Evolutionary conservation across 345 rosid species (phyloP).

Genomic region (Sapria himalayana): DNA sequence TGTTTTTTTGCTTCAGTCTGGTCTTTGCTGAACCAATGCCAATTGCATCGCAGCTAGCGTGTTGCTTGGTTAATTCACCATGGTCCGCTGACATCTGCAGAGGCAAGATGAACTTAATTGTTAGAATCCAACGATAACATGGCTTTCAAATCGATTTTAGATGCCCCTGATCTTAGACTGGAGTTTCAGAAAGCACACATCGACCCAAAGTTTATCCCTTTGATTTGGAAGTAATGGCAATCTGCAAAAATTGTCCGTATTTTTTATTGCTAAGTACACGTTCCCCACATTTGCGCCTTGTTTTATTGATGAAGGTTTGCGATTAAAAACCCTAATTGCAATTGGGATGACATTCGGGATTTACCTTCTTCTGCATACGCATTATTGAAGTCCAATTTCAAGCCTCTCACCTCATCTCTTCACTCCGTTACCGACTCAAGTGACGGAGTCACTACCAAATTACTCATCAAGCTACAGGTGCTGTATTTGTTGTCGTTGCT

Average conservation of each 20-base stretch:
- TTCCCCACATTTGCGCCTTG: not conserved
- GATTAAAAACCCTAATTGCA: constrained; percentile 57
- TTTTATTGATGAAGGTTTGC: constrained; percentile 18
- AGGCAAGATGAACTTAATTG: too few relatives aligned
- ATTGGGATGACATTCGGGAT: constrained; percentile 48
- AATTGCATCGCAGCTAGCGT: too few relatives aligned
- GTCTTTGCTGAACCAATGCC: too few relatives aligned
- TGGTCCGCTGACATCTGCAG: too few relatives aligned
- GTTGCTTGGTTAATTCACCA: too few relatives aligned
- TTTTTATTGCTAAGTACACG: not conserved
- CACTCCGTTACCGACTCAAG: constrained; percentile 46
- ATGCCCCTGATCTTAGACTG: constrained; percentile 32
- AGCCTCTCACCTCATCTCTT: constrained; percentile 52
- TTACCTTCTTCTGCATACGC: constrained; percentile 55
- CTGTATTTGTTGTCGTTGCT: not conserved
- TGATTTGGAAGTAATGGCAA: constrained; percentile 50
- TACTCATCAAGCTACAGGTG: constrained; percentile 69
- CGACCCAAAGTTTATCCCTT: constrained; percentile 29
- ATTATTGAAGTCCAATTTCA: constrained; percentile 58
- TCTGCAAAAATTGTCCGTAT: not conserved
- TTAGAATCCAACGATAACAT: too few relatives aligned
- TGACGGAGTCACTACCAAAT: constrained; percentile 73
- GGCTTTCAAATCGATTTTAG: constrained; percentile 38
- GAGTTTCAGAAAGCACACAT: constrained; percentile 46
- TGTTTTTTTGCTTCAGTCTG: too few relatives aligned